Base-by-base conservation (phyloP, 805 yeast species). In the Sugiyamaella americana region DNA sequence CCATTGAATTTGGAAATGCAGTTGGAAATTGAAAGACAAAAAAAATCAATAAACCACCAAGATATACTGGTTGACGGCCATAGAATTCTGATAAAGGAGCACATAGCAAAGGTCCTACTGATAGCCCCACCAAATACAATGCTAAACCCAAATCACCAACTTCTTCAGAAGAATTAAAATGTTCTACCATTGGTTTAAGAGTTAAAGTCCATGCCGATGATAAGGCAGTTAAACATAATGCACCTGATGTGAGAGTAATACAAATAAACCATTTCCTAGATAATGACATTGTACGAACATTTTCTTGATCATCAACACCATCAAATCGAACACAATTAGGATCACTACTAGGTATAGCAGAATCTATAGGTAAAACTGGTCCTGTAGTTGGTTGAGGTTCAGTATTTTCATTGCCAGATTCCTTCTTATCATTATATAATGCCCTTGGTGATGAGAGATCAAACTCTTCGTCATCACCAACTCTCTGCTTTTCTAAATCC, bases 81-180 rank as follows among this genome's bases (percentile, higher is more conserved):
- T 32, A 47, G 16, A 34, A 32, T 18, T 47, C 50, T 3, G 41
- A 34, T 18, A 47, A 68, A 2, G 93, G 93, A 2, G 88, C 86
- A 36, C 80, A 61, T 46, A 85, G 62, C 41, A 82, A 68, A 1
- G 87, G 78, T 1, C 80, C 79, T 57, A 76, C 68, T 0, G 84
- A 89, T 53, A 84, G 78, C 26, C 84, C 79, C 23, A 80, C 63
- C 20, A 77, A 68, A 63, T 69, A 77, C 35, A 78, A 64, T 1
- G 80, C 69, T n/a, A 78, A 72, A 8, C 75, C 75, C 41, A 75
- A 43, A 11, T 37, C 43, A 6, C 45, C 46, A 4, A 47, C 50
- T 26, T 47, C 50, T 5, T n/a, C 24, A 34, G 46, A 24, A 3
- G 26, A 40, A n/a, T 37, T 26, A 24, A 32, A 47, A 3, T 22